Evolutionary conservation across 108 stramenopile genomes (phyloP).

Genomic region (Stephanodiscus triporus): DNA sequence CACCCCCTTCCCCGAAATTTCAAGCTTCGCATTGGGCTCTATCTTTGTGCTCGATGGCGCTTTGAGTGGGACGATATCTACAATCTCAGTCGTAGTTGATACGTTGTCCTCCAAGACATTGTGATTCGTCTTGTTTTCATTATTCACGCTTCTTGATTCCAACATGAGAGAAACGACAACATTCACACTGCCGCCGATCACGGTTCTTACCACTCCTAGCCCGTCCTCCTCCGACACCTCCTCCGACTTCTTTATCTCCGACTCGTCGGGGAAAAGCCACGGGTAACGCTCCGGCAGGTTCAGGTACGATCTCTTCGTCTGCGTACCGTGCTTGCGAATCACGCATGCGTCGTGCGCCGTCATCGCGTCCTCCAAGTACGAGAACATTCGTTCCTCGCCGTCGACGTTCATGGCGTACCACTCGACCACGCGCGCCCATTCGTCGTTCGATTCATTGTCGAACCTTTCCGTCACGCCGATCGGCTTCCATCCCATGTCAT

Average conservation of each 20-base stretch:
- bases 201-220: background rate
- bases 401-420: constrained; percentile 15
- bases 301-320: constrained; percentile 11
- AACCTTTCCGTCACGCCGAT: no score
- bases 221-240: background rate
- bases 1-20: background rate
- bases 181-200: background rate
- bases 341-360: no score
- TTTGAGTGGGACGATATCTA: background rate
- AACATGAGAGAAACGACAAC: background rate
- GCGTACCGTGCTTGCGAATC: background rate
- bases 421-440: no score
- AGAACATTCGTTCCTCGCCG: background rate
- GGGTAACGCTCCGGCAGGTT: constrained; percentile 14
- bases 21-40: background rate
- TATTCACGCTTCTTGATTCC: background rate
- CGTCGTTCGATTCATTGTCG: no score
- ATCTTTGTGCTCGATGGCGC: background rate
- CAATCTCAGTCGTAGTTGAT: background rate
- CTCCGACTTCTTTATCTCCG: background rate
- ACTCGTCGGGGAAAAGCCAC: background rate
- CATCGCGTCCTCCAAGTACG: background rate
- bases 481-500: no score
- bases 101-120: constrained; percentile 2
- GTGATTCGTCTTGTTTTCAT: no score